A percentile compares a stretch with the other conserved stretches of the same genome.
These are phyloP conservation scores for Filobasidium uniguttulatum DNA, from an alignment of 1,284 basidiomycete genomes.

Conservation along the genomic window DNA sequence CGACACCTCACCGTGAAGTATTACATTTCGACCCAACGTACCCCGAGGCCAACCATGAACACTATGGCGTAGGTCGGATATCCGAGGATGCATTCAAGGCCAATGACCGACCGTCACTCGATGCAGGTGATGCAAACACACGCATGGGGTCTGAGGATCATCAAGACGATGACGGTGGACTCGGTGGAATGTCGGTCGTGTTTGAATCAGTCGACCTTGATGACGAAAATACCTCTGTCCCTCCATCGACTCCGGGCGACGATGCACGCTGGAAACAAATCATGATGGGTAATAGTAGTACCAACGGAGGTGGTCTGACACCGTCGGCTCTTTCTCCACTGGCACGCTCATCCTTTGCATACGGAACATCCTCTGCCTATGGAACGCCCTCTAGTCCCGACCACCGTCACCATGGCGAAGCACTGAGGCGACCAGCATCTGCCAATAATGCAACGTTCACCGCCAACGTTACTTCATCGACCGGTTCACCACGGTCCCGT, in stretches of 20 bases:
- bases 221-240: neutral
- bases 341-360: neutral
- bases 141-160: neutral
- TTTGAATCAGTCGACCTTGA: neutral
- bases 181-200: neutral
- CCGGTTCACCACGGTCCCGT: neutral
- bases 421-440: neutral
- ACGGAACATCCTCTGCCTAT: neutral
- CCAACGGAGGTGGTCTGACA: too few species aligned
- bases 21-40: neutral
- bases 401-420: neutral
- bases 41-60: neutral
- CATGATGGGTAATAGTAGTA: too few species aligned
- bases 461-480: neutral
- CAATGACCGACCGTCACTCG: neutral
- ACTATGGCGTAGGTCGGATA: neutral
- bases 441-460: neutral
- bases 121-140: neutral
- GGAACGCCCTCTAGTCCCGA: neutral
- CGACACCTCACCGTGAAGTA: neutral
- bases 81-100: neutral
- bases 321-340: neutral
- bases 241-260: neutral
- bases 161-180: neutral
- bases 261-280: neutral